Evolutionary conservation across 1,284 basidiomycete genomes (phyloP).

Genomic region (Cryptococcus depauperatus): DNA sequence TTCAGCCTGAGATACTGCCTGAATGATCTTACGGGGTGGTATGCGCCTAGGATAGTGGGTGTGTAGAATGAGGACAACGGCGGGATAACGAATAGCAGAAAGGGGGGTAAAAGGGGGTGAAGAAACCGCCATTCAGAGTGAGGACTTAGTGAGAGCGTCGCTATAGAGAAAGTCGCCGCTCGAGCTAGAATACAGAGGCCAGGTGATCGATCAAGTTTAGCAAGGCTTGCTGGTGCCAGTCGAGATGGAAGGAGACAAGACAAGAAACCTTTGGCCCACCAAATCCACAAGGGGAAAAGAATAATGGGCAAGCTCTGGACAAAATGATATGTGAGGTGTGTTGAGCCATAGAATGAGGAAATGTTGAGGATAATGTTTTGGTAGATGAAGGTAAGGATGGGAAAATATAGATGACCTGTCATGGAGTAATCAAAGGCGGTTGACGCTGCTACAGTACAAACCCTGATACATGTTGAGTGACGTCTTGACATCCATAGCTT

Average conservation of each 20-base stretch:
- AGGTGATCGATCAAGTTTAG: constrained; percentile 22
- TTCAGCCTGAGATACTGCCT: constrained; percentile 31
- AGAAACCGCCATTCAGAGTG: constrained; percentile 98
- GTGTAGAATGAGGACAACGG: constrained; percentile 54
- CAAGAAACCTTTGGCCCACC: constrained; percentile 54
- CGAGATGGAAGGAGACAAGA: constrained; percentile 17
- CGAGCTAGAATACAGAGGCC: constrained; percentile 50
- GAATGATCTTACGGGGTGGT: constrained; percentile 19
- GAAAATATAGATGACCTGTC: constrained; percentile 34
- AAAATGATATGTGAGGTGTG: constrained; percentile 80
- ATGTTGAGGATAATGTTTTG: constrained; percentile 76
- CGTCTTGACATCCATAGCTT: background rate
- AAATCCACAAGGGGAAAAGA: constrained; percentile 63
- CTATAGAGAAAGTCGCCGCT: constrained; percentile 58
- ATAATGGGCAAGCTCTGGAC: constrained; percentile 78
- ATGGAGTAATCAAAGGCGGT: constrained; percentile 37
- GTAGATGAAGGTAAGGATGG: constrained; percentile 60
- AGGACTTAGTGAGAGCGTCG: constrained; percentile 65
- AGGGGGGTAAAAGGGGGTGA: constrained; percentile 79
- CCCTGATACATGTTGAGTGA: constrained; percentile 13
- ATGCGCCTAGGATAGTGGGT: constrained; percentile 33
- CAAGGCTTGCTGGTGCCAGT: constrained; percentile 41
- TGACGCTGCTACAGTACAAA: constrained; percentile 23
- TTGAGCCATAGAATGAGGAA: constrained; percentile 89
- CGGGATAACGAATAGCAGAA: constrained; percentile 70